Conservation (phyloP, 139 green algal species). For the Micractinium conductrix region DNA sequence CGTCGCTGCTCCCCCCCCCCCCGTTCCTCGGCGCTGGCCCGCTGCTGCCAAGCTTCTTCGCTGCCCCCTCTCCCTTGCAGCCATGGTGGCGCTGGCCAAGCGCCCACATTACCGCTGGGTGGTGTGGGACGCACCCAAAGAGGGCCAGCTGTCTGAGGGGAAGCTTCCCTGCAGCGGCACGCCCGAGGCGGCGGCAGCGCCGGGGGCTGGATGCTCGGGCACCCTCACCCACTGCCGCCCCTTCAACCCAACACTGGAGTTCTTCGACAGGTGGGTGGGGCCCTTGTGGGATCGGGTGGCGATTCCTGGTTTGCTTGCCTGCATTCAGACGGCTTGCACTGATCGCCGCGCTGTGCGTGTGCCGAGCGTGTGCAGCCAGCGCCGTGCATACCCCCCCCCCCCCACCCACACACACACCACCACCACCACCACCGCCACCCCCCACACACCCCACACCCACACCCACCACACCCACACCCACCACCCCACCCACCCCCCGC, state of each 20-base stretch:
- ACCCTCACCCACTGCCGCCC: constrained; percentile 1
- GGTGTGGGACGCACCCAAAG: neutral
- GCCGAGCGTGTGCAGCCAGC: too few species aligned
- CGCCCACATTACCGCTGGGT: constrained; percentile 15
- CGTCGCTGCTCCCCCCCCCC: neutral
- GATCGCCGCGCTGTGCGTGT: too few species aligned
- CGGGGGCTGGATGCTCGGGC: neutral
- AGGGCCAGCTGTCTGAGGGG: neutral
- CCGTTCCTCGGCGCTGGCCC: too few species aligned
- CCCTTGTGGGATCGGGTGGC: too few species aligned
- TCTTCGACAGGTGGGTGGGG: neutral
- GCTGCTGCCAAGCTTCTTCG: neutral
- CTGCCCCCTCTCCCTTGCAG: neutral
- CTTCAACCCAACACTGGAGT: constrained; percentile 28
- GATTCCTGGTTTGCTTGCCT: too few species aligned
- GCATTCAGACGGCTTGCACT: too few species aligned
- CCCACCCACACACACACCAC: too few species aligned
- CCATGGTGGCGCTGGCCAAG: constrained; percentile 18
- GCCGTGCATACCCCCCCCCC: too few species aligned
- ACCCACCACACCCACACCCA: neutral
- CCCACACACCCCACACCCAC: too few species aligned
- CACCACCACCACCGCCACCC: too few species aligned
- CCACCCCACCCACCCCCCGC: neutral
- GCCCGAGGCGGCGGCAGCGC: too few species aligned
- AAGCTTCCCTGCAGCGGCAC: too few species aligned